A percentile compares a stretch with the other conserved stretches of the same genome.
phyloP scores from a whole-genome alignment of 2,329 filamentous ascomycete genomes.

The Nannizziopsis barbatae region DNA sequence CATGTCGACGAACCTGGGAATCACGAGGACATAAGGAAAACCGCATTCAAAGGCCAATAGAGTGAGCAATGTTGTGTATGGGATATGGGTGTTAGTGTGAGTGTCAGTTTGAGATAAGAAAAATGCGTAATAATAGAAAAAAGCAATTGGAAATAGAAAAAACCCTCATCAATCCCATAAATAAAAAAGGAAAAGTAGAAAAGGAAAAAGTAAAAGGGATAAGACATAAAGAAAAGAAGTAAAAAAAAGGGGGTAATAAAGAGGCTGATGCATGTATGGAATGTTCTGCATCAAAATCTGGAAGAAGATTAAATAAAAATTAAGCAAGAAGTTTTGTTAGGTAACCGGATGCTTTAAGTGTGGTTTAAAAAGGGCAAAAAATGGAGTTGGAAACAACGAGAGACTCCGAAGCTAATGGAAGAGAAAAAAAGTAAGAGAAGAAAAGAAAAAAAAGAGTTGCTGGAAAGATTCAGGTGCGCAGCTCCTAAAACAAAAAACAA shows the following conservation, averaged over 20 bases:
- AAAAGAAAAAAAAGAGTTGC: not conserved
- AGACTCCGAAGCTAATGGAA: slow-evolving; percentile 6
- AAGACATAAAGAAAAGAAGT: slow-evolving; percentile 15
- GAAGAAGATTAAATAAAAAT: slow-evolving; percentile 9
- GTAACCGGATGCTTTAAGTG: slow-evolving; percentile 4
- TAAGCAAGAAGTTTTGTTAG: slow-evolving; percentile 3
- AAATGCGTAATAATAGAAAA: not conserved
- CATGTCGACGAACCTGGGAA: not conserved
- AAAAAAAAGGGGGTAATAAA: slow-evolving; percentile 21
- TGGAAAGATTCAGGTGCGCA: not conserved
- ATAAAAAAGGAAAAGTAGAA: no score
- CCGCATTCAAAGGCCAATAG: not conserved
- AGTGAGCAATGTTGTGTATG: no score
- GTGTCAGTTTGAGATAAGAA: no score
- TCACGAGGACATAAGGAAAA: not conserved
- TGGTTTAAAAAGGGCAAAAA: not conserved
- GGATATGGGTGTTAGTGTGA: no score
- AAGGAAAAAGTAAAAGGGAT: slow-evolving; percentile 7
- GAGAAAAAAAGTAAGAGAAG: not conserved
- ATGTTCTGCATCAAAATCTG: slow-evolving; percentile 1
- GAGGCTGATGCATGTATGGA: not conserved
- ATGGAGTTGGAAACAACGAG: slow-evolving; percentile 1
- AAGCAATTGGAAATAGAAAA: slow-evolving; percentile 1
- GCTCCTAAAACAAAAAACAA: no score
- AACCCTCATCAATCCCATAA: slow-evolving; percentile 9